phyloP scores from a whole-genome alignment of 768 basidiomycete species.

The Mycena olivaceomarginata region DNA sequence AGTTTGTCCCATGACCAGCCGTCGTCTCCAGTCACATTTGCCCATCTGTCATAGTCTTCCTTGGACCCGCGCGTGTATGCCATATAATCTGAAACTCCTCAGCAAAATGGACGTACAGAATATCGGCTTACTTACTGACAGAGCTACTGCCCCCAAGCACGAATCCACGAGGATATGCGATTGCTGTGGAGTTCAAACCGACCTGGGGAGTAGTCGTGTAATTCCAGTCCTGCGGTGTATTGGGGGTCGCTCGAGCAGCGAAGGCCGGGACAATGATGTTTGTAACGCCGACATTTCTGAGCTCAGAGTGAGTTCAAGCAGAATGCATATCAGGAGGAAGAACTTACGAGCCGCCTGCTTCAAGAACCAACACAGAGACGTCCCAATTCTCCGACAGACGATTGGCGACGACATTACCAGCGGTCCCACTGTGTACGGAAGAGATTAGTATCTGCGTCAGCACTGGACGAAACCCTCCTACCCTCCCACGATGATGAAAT shows the following conservation, averaged over 20 bases:
- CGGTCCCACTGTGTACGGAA: not conserved
- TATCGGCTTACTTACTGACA: conserved; percentile 25
- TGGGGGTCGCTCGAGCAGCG: not conserved
- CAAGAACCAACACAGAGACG: not conserved
- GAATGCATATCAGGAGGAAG: not conserved
- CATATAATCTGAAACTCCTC: conserved; percentile 42
- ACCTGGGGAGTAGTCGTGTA: not conserved
- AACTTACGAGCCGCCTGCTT: not conserved
- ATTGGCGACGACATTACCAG: not conserved
- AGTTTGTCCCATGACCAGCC: conserved; percentile 50
- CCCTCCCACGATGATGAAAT: not conserved
- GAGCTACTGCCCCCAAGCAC: conserved; percentile 26
- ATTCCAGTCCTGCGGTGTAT: conserved; percentile 2
- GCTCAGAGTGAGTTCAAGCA: not conserved
- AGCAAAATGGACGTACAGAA: too few species aligned
- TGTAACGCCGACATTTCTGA: not conserved
- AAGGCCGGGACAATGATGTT: not conserved
- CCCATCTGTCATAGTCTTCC: conserved; percentile 48
- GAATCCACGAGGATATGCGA: conserved; percentile 17
- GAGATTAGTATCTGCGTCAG: too few species aligned
- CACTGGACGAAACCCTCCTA: too few species aligned
- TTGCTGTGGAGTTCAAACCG: not conserved
- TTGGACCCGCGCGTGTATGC: conserved; percentile 44
- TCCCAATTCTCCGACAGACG: not conserved
- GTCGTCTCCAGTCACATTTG: conserved; percentile 40